Base-by-base conservation (phyloP, 352 stramenopile species). In the Phytophthora pinifolia region DNA sequence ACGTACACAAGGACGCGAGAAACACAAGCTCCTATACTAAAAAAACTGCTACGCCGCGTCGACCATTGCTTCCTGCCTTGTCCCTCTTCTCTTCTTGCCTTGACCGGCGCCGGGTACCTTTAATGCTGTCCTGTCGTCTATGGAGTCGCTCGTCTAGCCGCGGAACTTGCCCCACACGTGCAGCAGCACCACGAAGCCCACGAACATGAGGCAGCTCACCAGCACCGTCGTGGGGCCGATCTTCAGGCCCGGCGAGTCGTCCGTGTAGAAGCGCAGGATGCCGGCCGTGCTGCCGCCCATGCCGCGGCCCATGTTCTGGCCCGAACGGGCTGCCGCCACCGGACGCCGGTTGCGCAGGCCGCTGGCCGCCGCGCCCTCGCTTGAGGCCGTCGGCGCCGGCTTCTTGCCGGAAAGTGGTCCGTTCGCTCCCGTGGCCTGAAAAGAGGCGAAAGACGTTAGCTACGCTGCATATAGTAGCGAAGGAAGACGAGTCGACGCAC, bases 81-180 rank as follows among this genome's bases (percentile, higher is more conserved):
- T 25, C 27, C 18, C 22, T 14, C 3, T 33, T 34, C 10, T n/a
- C 10, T n/a, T 17, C 31, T 17, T 32, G 32, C 2, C 18, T 37
- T 34, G 10, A n/a, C 20, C 17, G n/a, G 33, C 15, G 33, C 15
- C 45, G 44, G 46, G 50, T 67, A 56, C 49, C 35, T 67, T 41
- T 51, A 46, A 18, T 62, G 49, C 46, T 67, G 34, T 70, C 42
- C 50, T 70, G 49, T 60, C 46, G 59, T 74, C 65, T 62, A 69
- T 63, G 41, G 52, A 50, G 56, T 51, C 41, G 35, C 46, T 47
- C 25, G 32, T 65, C 64, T 89, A 92, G 59, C 81, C 76, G 66
- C 83, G 92, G 80, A 98, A 98, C 76, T 98, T 98, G 67, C 96
- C 96, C 89, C 91, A 97, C 65, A 98, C 97, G 74, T 98, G 96